phyloP scores from a whole-genome alignment of 208 protist species.

The Trypanosoma cruzi region DNA sequence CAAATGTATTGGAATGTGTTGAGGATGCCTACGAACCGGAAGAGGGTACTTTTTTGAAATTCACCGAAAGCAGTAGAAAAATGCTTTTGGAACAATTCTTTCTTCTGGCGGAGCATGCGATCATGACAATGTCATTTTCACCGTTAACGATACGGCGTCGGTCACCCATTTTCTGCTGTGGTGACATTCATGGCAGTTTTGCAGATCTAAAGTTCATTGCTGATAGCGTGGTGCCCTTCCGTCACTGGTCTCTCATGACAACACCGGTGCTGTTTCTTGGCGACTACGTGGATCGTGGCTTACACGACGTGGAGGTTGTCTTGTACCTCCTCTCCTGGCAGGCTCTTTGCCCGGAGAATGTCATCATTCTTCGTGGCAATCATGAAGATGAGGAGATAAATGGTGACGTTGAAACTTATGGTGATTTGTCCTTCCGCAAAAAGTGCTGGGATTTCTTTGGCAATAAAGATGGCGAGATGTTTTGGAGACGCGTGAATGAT shows the following conservation, averaged over 20 bases:
- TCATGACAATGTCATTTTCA: constrained; percentile 2
- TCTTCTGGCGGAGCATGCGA: constrained; percentile 12
- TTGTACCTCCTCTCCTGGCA: constrained; percentile 72
- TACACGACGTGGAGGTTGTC: constrained; percentile 75
- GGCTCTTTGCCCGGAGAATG: constrained; percentile 51
- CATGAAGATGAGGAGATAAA: constrained; percentile 86
- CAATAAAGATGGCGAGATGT: constrained; percentile 36
- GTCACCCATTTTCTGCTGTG: constrained; percentile 65
- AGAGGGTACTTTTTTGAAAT: constrained; percentile 15
- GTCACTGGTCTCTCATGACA: constrained; percentile 49
- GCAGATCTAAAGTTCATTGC: constrained; percentile 44
- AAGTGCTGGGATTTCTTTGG: constrained; percentile 79
- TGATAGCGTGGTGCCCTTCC: constrained; percentile 44
- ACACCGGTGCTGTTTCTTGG: constrained; percentile 95
- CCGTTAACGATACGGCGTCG: constrained; percentile 38
- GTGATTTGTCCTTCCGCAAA: constrained; percentile 47
- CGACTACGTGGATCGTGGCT: constrained; percentile 96
- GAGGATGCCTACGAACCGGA: constrained; percentile 18
- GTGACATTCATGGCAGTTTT: constrained; percentile 79
- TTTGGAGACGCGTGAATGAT: constrained; percentile 76
- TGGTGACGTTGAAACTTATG: constrained; percentile 52
- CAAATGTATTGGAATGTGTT: constrained; percentile 24
- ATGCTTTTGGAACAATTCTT: constrained; percentile 19
- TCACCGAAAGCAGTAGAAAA: constrained; percentile 14
- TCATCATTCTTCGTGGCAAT: constrained; percentile 90